Evolutionary conservation across 768 basidiomycete species (phyloP).

Genomic region (Pleurotus eryngii): DNA sequence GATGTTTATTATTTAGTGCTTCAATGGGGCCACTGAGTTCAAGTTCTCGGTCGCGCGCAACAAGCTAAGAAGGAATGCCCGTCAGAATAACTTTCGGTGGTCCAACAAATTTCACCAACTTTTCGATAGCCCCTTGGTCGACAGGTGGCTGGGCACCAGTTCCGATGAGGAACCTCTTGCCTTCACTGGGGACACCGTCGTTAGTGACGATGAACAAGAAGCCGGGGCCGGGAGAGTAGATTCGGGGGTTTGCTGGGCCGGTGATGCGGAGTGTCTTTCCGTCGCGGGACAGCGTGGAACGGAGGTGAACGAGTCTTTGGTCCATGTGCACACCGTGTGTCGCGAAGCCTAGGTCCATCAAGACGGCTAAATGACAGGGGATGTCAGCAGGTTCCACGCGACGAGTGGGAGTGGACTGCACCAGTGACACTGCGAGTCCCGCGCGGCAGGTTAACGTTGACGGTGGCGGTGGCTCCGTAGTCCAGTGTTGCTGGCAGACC

Average conservation of each 20-base stretch:
- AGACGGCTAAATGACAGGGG: slow-evolving; percentile 24
- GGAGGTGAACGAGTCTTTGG: slow-evolving; percentile 33
- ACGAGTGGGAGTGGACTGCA: slow-evolving; percentile 1
- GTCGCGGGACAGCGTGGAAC: slow-evolving; percentile 26
- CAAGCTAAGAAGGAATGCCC: too few species aligned
- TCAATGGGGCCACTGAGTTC: too few species aligned
- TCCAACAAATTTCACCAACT: neutral
- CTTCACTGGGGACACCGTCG: slow-evolving; percentile 29
- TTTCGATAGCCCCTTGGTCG: slow-evolving; percentile 6
- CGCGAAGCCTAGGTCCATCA: slow-evolving; percentile 42
- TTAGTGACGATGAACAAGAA: slow-evolving; percentile 31
- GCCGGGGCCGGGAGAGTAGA: slow-evolving; percentile 40
- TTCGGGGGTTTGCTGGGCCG: slow-evolving; percentile 32
- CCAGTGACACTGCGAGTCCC: slow-evolving; percentile 24
- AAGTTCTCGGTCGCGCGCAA: too few species aligned
- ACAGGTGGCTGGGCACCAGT: slow-evolving; percentile 35
- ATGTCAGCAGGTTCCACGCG: neutral
- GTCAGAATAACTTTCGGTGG: neutral
- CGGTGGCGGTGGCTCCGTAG: slow-evolving; percentile 32
- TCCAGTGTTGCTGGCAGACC: slow-evolving; percentile 32
- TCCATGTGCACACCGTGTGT: slow-evolving; percentile 41
- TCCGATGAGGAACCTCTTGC: slow-evolving; percentile 32
- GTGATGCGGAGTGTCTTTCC: slow-evolving; percentile 28
- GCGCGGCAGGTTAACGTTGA: slow-evolving; percentile 30
- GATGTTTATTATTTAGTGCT: too few species aligned